Evolutionary conservation across 345 rosid species (phyloP), one percentile per base, ranked within the genome.

Genomic region (Cardamine occulta): DNA sequence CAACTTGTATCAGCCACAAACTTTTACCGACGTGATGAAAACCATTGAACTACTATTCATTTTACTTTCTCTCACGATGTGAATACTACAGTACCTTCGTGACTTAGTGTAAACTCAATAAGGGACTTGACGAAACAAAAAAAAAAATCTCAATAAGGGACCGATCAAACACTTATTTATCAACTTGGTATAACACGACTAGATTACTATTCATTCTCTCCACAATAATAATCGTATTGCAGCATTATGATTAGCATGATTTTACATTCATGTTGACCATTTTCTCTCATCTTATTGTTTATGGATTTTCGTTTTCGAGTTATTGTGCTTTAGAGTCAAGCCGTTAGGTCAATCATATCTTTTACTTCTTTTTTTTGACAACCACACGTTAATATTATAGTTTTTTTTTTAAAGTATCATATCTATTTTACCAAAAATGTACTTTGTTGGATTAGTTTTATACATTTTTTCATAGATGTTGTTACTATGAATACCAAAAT

Each of bases 1-100:
- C 45, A 14, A 47, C 23, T 17, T 28, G 13, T 45, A 56, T 56
- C 59, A 26, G 9, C 44, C 72, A 44, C 65, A 55, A 66, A 34
- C 10, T 13, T 58, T 42, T 44, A 63, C 55, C 24, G 14, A 63
- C 51, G 3, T 34, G 42, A 62, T 26, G 24, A 58, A 37, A 26
- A 62, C 42, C 62, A 72, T 29, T 40, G 58, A 19, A 8, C 40
- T 53, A 37, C 61, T 49, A 35, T 35, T 39, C 60, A n/a, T n/a
- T 71, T 71, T 59, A 9, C 58, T 31, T 34, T 58, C 24, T 48
- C 70, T 49, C 58, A 56, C 40, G 12, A 56, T 74, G 53, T 58
- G 35, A 67, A 66, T 10, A 47, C 54, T 2, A 55, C 57, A 44
- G 49, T 65, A 17, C 49, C 7, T 56, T 32, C 31, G 18, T 29